phyloP scores from a whole-genome alignment of 495 filamentous ascomycete genomes.

The Neurospora terricola region DNA sequence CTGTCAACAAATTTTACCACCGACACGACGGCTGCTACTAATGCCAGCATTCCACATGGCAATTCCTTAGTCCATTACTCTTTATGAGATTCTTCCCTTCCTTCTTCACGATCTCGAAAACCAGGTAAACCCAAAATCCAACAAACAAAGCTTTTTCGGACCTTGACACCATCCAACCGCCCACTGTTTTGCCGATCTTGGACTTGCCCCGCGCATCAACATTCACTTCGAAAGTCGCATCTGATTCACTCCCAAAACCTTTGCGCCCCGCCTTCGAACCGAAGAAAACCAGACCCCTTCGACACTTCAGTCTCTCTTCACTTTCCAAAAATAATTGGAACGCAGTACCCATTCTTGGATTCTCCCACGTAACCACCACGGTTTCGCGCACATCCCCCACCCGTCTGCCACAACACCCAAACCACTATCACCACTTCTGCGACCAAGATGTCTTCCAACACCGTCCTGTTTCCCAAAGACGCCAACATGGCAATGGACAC shows the following conservation, averaged over 20 bases:
- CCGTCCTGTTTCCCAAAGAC: conserved; percentile 46
- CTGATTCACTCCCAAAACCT: background rate
- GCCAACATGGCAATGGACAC: conserved; percentile 38
- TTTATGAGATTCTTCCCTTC: background rate
- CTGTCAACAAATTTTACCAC: conserved; percentile 18
- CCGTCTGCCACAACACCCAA: background rate
- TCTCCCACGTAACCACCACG: background rate
- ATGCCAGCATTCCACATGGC: background rate
- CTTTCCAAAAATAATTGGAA: background rate
- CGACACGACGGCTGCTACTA: background rate
- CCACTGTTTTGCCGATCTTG: background rate
- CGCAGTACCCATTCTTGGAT: background rate
- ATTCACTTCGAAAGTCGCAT: background rate
- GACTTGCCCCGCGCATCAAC: background rate
- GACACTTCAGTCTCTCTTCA: background rate
- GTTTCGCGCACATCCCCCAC: background rate
- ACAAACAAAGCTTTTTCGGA: background rate
- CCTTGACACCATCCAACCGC: background rate
- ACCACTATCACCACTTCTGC: background rate
- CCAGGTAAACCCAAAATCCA: background rate
- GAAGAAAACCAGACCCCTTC: background rate
- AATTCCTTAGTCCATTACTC: background rate
- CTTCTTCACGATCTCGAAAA: background rate
- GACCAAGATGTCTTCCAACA: conserved; percentile 25
- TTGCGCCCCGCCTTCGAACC: background rate